Percentiles rank a stretch among this genome's conserved stretches.
Conservation (phyloP, 495 filamentous ascomycete genomes). For the Lepidopterella palustris region DNA sequence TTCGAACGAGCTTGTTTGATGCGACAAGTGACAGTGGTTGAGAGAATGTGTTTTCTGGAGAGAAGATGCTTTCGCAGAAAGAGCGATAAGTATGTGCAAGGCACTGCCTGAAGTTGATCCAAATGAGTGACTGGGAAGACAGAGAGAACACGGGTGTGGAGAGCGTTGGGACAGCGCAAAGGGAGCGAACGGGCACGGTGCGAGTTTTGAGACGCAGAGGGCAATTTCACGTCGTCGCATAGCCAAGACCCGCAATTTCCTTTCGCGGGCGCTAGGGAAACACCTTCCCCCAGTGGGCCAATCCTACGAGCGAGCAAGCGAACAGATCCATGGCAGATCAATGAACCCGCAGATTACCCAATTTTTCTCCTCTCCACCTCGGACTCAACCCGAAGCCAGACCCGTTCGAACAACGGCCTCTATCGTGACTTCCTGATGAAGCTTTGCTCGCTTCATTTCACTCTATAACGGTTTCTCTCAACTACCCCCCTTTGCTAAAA, state of each 20-base stretch:
- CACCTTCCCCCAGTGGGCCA: neutral
- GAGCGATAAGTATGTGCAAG: slow-evolving; percentile 20
- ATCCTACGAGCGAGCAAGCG: neutral
- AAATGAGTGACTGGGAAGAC: neutral
- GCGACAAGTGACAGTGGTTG: neutral
- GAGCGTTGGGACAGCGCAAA: neutral
- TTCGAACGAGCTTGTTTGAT: neutral
- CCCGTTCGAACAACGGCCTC: too few relatives aligned
- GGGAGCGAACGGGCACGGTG: neutral
- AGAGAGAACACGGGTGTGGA: neutral
- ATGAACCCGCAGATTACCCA: neutral
- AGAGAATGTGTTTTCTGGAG: neutral
- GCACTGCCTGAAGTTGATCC: slow-evolving; percentile 14
- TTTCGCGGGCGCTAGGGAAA: neutral
- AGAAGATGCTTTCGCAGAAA: slow-evolving; percentile 3
- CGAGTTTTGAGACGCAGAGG: neutral
- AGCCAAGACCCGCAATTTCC: neutral
- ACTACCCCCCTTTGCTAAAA: neutral
- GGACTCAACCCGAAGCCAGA: neutral
- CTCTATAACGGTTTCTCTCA: neutral
- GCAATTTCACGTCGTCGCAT: neutral
- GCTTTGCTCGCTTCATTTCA: neutral
- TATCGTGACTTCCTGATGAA: neutral
- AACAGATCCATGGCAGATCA: neutral
- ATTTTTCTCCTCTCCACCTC: neutral